Percentiles rank a stretch among this genome's conserved stretches.
Evolutionary conservation across 768 basidiomycete genomes (phyloP).

Genomic region (Trametes cinnabarina): DNA sequence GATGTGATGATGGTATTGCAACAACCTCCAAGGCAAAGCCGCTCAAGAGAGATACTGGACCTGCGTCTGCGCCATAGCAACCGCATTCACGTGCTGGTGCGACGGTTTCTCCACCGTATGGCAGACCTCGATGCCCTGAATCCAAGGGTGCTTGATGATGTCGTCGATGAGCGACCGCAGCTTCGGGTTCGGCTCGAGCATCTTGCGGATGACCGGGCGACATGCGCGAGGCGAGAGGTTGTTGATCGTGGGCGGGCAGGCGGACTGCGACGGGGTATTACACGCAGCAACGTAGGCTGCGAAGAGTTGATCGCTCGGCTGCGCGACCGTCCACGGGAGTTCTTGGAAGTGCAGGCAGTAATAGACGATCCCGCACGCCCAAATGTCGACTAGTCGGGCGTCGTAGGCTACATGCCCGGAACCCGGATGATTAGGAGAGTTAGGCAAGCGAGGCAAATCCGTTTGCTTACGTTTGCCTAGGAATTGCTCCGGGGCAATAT

Average conservation of each 20-base stretch:
- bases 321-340: conserved; percentile 95
- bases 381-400: conserved; percentile 94
- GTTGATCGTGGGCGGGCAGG: conserved; percentile 68
- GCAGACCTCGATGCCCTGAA: conserved; percentile 81
- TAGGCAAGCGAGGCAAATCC: conserved; percentile 30
- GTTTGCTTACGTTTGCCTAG: conserved; percentile 85
- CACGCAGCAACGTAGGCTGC: conserved; percentile 67
- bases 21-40: not conserved
- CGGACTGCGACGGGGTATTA: conserved; percentile 44
- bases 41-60: conserved; percentile 37
- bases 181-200: conserved; percentile 95
- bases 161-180: conserved; percentile 75
- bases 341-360: conserved; percentile 99
- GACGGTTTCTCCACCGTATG: conserved; percentile 58
- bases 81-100: conserved; percentile 58
- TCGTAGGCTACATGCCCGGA: conserved; percentile 73
- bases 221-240: conserved; percentile 87
- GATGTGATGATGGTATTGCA: not conserved
- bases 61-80: conserved; percentile 58
- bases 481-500: conserved; percentile 98
- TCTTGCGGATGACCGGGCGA: conserved; percentile 78
- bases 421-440: conserved; percentile 39
- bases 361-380: conserved; percentile 96
- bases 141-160: conserved; percentile 74
- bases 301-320: conserved; percentile 77